phyloP scores from a whole-genome alignment of 257 asterid species.

The Solanum clarkiae region DNA sequence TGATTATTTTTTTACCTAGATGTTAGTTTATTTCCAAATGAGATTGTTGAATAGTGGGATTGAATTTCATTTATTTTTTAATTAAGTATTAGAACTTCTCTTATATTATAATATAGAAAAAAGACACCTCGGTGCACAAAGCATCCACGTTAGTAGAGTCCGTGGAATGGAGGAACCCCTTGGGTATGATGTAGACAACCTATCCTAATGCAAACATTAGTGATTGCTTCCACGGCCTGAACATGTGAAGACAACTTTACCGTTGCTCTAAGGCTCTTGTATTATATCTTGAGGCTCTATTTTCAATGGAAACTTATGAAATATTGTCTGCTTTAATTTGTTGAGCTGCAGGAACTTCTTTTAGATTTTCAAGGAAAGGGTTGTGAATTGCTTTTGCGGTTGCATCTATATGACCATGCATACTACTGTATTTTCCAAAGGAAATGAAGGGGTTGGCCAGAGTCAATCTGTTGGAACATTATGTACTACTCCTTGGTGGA shows the following conservation, averaged over 20 bases:
- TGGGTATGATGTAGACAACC: no score
- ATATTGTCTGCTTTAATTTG: not conserved
- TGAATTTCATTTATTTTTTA: not conserved
- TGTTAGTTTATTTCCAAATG: not conserved
- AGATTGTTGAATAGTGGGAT: not conserved
- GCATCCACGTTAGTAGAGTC: no score
- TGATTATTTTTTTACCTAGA: not conserved
- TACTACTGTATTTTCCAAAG: constrained; percentile 24
- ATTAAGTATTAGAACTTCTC: not conserved
- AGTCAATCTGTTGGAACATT: constrained; percentile 10
- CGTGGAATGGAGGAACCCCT: no score
- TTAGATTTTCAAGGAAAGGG: not conserved
- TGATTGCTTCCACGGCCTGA: no score
- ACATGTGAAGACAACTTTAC: no score
- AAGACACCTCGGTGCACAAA: no score
- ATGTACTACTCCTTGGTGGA: constrained; percentile 36
- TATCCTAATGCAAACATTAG: no score
- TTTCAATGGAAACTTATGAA: not conserved
- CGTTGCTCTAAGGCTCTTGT: not conserved
- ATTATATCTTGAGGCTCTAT: not conserved
- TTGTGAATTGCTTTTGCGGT: not conserved
- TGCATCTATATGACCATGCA: constrained; percentile 24
- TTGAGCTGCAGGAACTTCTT: constrained; percentile 7
- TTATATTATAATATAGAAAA: not conserved
- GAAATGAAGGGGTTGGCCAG: constrained; percentile 22